These are phyloP conservation scores for Boletus rufocinnamomeus DNA, from an alignment of 768 basidiomycete genomes.

Conservation along the genomic window DNA sequence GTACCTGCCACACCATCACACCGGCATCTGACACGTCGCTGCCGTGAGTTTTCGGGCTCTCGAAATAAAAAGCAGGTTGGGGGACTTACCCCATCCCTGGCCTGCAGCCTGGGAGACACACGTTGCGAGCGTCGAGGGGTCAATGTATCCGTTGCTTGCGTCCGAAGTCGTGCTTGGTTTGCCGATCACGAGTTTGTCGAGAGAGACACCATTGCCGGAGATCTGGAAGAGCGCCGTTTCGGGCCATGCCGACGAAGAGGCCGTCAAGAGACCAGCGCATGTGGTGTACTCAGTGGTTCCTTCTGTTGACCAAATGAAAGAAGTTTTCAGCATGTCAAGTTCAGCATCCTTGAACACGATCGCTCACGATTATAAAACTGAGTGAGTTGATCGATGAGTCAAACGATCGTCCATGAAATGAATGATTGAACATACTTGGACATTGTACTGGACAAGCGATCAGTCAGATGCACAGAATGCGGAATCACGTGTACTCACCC, in stretches of 20 bases:
- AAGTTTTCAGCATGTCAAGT: neutral
- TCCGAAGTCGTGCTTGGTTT: constrained; percentile 48
- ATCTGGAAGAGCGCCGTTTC: constrained; percentile 58
- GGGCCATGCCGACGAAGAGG: constrained; percentile 64
- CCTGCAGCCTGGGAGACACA: constrained; percentile 62
- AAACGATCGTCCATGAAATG: neutral
- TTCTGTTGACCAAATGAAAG: constrained; percentile 40
- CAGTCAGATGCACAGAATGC: neutral
- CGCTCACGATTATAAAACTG: constrained; percentile 36
- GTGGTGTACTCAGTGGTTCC: constrained; percentile 64
- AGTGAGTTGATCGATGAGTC: neutral
- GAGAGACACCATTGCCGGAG: constrained; percentile 45
- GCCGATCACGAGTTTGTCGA: constrained; percentile 57
- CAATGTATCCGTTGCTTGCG: constrained; percentile 58
- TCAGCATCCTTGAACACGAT: neutral
- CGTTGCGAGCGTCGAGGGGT: constrained; percentile 51
- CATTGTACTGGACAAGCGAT: constrained; percentile 19
- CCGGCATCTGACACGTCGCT: constrained; percentile 33
- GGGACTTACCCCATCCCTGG: constrained; percentile 65
- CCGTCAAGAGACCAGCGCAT: constrained; percentile 56
- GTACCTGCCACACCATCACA: constrained; percentile 48
- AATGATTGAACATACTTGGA: constrained; percentile 36
- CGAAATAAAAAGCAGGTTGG: neutral
- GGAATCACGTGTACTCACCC: constrained; percentile 31
- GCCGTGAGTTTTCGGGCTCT: neutral